Evolutionary conservation across 257 asterid genomes (phyloP), one percentile per base, ranked within the genome.

Genomic region (Cynanchum wilfordii): DNA sequence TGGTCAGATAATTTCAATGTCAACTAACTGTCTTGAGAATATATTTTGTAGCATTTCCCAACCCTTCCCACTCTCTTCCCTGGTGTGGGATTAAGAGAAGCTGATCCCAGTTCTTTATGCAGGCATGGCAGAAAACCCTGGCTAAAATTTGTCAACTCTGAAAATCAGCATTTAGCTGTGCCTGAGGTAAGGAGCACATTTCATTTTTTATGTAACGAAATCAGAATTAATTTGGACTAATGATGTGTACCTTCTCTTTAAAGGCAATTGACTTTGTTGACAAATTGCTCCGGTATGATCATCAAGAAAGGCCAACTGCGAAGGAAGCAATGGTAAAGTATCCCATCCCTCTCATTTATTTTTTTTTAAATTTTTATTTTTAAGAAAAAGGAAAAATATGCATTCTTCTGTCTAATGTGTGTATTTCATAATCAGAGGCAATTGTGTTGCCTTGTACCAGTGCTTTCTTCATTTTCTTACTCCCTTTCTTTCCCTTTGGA

Each of bases 251-350:
- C 30, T 51, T 25, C 56, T 33, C 42, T 74, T 70, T 71, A 54
- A 73, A 93, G 98, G 98, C 98, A 58, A 83, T 93, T 66, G 98
- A 93, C 76, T 93, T 93, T 87, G 98, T 91, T 73, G 98, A 93
- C 90, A 89, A 91, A 80, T 78, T 93, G 82, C 83, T 93, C 72
- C 87, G 92, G 20, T 93, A 89, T 78, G 97, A 93, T 80, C 97
- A 93, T 84, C 97, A 89, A 80, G 98, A 91, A 73, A 80, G 98
- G 84, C 98, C 94, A 40, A 91, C 98, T 50, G 96, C 97, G 5
- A 91, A 93, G 79, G 98, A 91, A 87, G 98, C 96, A 73, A 93
- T 93, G 98, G 98, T 91, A 86, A 79, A 38, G 45, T 68, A 54
- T 69, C 42, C 20, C 10, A 7, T 47, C 33, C 38, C 49, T 8